Conservation (phyloP, 2,329 filamentous ascomycete genomes). For the Ustilaginoidea virens region DNA sequence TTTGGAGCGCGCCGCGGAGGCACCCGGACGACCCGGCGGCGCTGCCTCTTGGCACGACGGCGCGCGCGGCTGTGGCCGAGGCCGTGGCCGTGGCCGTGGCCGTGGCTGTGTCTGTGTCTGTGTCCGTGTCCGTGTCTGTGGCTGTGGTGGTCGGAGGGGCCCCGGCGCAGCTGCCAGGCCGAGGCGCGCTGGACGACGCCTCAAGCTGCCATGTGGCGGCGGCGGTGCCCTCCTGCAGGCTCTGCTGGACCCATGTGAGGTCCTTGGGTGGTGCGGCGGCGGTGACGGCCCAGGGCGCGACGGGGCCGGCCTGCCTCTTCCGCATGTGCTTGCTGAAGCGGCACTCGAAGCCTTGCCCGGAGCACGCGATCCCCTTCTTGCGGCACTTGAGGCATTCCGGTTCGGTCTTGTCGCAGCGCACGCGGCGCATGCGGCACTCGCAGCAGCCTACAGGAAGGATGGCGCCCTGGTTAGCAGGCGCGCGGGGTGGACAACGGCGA, state of each 20-base stretch:
- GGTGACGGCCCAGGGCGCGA: too few relatives aligned
- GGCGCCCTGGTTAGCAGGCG: too few relatives aligned
- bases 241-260: not conserved
- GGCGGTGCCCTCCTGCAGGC: not conserved
- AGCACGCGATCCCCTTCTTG: constrained; percentile 23
- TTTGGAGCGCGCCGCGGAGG: constrained; percentile 12
- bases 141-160: too few relatives aligned
- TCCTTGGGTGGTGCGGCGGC: constrained; percentile 3
- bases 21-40: not conserved
- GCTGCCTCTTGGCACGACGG: not conserved
- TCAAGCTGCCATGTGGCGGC: too few relatives aligned
- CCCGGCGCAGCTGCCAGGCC: too few relatives aligned
- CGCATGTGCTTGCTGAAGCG: constrained; percentile 19
- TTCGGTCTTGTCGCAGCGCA: constrained; percentile 23
- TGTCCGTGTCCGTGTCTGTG: too few relatives aligned
- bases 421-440: constrained; percentile 21
- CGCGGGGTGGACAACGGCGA: too few relatives aligned
- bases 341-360: constrained; percentile 20
- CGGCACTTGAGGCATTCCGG: constrained; percentile 23
- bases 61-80: too few relatives aligned
- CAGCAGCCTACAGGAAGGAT: constrained; percentile 18
- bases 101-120: too few relatives aligned
- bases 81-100: too few relatives aligned
- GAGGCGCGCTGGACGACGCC: too few relatives aligned
- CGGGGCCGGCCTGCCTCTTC: not conserved